Conservation (phyloP, 176 grass and related monocot genomes). For the Triticum dicoccoides region DNA sequence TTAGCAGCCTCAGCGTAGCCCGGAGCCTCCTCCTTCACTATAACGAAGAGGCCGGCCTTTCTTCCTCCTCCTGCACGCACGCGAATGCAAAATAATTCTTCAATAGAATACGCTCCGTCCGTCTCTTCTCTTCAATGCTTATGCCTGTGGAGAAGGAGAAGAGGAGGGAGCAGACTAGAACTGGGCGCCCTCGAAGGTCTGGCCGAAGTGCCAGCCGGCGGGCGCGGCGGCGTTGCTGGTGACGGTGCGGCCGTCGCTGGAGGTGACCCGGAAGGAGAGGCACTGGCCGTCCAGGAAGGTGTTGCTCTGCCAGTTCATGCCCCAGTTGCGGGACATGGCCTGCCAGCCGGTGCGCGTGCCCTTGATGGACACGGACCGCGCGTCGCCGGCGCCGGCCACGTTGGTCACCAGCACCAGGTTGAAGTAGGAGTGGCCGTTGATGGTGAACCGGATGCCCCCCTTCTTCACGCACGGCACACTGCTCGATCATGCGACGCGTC, state of each 20-base stretch:
- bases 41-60: slow-evolving; percentile 39
- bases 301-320: slow-evolving; percentile 75
- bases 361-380: slow-evolving; percentile 37
- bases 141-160: not conserved
- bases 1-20: slow-evolving; percentile 61
- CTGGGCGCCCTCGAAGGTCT: slow-evolving; percentile 47
- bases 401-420: slow-evolving; percentile 63
- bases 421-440: slow-evolving; percentile 72
- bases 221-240: slow-evolving; percentile 41
- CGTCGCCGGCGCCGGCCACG: slow-evolving; percentile 53
- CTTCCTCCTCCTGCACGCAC: slow-evolving; percentile 7
- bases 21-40: slow-evolving; percentile 31
- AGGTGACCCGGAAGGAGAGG: slow-evolving; percentile 56
- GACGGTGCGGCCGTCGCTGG: slow-evolving; percentile 57
- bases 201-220: slow-evolving; percentile 50
- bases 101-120: not conserved
- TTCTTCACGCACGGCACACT: slow-evolving; percentile 62
- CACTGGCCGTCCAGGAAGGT: slow-evolving; percentile 38
- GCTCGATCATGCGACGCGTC: not conserved
- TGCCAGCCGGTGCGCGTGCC: slow-evolving; percentile 48
- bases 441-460: slow-evolving; percentile 54
- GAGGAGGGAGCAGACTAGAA: slow-evolving; percentile 11
- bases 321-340: slow-evolving; percentile 66
- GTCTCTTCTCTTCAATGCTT: not conserved
- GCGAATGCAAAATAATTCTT: slow-evolving; percentile 11